Conservation (phyloP, 1,139 yeast genomes). For the Wickerhamomyces sp. region DNA sequence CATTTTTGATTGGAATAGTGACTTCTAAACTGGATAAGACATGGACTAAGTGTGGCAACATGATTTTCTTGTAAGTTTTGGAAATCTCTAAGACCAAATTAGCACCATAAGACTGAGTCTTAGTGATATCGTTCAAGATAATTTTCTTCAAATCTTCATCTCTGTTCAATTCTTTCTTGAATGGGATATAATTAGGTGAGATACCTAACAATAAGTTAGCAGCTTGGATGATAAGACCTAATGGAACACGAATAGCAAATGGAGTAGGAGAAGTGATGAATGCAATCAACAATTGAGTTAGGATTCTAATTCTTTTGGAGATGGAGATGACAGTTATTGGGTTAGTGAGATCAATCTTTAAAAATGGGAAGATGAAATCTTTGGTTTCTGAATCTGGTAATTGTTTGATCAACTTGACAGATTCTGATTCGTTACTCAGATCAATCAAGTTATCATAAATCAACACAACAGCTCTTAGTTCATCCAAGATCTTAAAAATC, state of each 20-base stretch:
- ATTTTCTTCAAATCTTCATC: constrained; percentile 38
- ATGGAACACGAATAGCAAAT: constrained; percentile 45
- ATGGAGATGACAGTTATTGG: constrained; percentile 47
- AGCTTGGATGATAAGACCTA: constrained; percentile 47
- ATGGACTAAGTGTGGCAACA: constrained; percentile 44
- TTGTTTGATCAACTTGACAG: constrained; percentile 30
- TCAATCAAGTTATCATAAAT: constrained; percentile 57
- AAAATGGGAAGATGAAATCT: constrained; percentile 36
- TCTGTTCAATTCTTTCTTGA: constrained; percentile 55
- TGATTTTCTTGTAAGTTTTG: constrained; percentile 37
- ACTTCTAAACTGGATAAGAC: constrained; percentile 50
- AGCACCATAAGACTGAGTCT: constrained; percentile 42
- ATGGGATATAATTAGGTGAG: constrained; percentile 47
- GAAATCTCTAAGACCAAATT: constrained; percentile 37
- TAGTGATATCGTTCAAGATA: constrained; percentile 37
- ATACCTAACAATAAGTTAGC: constrained; percentile 49
- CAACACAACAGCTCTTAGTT: constrained; percentile 46
- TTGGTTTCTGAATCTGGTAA: constrained; percentile 29
- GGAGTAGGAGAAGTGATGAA: constrained; percentile 44
- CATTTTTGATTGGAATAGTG: constrained; percentile 39
- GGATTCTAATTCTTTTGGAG: constrained; percentile 42
- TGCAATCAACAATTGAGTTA: constrained; percentile 41
- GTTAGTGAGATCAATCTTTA: constrained; percentile 53
- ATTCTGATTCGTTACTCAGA: constrained; percentile 47
- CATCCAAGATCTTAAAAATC: constrained; percentile 36